Base-by-base conservation (phyloP, 345 rosid genomes). In the Fremontodendron californicum region DNA sequence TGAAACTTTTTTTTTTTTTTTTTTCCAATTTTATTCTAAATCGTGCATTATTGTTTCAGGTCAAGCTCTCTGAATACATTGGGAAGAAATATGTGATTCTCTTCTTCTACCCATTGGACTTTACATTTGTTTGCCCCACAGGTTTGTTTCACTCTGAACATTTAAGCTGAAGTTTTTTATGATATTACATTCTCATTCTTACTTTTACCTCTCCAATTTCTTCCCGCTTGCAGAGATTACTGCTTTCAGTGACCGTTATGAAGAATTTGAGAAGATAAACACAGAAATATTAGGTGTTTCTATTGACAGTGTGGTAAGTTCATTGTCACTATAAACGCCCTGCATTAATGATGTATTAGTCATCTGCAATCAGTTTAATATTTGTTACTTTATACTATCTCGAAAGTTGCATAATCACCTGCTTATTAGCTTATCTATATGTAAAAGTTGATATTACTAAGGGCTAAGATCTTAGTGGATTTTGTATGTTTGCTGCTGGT, bases 31-130 rank as follows among this genome's bases (percentile, higher is more conserved):
- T 45, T 4, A 37, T 45, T 58, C 19, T 79, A 40, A 75, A 27
- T 72, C 64, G 6, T 80, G 72, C 6, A 16, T 33, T 52, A 9
- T 62, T 65, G 55, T 83, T 87, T 66, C 91, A 95, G 99, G 98
- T 95, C 65, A 95, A 92, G 80, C 93, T 95, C 29, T 93, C 98
- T 5, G 96, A 95, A 10, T 93, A 90, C n/a, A n/a, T n/a, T n/a
- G n/a, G n/a, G n/a, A n/a, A n/a, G n/a, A n/a, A n/a, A n/a, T n/a
- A n/a, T n/a, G n/a, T n/a, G n/a, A n/a, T n/a, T n/a, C n/a, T n/a
- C n/a, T n/a, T n/a, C n/a, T n/a, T n/a, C n/a, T n/a, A 95, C 85
- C 99, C 97, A 15, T 81, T 95, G 93, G 99, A 95, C 88, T 95
- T 95, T 87, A 95, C 99, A 48, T 95, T 93, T 82, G 98, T 95